Base-by-base conservation (phyloP, 371 early-diverging fungal species). In the Mortierella sp. region DNA sequence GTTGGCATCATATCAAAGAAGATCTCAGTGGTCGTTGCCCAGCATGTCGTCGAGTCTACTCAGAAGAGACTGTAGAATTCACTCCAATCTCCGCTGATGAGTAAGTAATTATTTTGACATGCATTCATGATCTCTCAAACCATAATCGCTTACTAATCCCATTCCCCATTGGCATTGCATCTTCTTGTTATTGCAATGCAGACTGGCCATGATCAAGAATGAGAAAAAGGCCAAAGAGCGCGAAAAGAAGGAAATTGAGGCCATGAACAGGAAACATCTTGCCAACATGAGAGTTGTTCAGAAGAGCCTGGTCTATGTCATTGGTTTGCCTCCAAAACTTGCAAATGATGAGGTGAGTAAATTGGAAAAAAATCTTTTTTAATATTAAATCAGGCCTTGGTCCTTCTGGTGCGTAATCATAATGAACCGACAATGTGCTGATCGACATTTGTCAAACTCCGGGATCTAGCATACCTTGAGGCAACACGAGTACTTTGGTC, bases 1-100 rank as follows among this genome's bases (percentile, higher is more conserved):
- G 99, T 79, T 97, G 97, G 94, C 94, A 98, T 84, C 97, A 96
- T 77, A 97, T 97, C 85, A 96, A 95, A 73, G 94, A 97, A 61
- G 92, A 96, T 77, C 88, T 96, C 72, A 97, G 96, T 83, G 94
- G 94, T 8, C 90, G 92, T 60, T 99, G 99, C 84, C 98, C 99
- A 22, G 98, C 97, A 10, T 99, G 99, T 76, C 90, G 95, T 37
- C 85, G 95, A 73, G 83, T 90, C 35, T 95, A 95, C 73, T 91
- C 94, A 6, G 97, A 97, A 57, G 94, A 97, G 69, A 92, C 89
- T 54, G 93, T 96, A 43, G 94, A 96, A 84, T 97, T 95, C 85
- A 93, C 90, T 24, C 96, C 97, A 12, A 91, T 97, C 51, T 93
- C 96, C 11, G 87, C 95, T 18, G 96, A 96, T 74, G 96, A 97